These are phyloP conservation scores for Mucor mucedo DNA, from an alignment of 371 early-diverging fungal species.

Conservation along the genomic window DNA sequence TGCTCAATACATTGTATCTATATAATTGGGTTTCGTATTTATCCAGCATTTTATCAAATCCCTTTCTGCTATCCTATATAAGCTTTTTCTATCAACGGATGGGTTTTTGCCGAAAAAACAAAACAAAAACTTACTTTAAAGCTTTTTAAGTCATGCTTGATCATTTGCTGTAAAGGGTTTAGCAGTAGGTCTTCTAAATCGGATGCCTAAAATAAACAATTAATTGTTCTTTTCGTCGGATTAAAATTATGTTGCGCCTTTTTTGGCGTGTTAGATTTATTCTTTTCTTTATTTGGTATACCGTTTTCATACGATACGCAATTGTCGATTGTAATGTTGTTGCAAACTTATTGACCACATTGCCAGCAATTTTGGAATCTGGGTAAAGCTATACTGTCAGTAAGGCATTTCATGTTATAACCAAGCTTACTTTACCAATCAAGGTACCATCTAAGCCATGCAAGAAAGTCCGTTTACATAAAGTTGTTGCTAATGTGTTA, in stretches of 20 bases:
- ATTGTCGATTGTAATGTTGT: conserved; percentile 53
- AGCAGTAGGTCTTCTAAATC: conserved; percentile 60
- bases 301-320: conserved; percentile 56
- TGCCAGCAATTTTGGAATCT: conserved; percentile 46
- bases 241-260: background rate
- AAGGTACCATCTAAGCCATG: conserved; percentile 40
- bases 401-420: too few species aligned
- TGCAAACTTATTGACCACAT: conserved; percentile 45
- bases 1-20: conserved; percentile 61
- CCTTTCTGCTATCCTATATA: conserved; percentile 51
- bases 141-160: conserved; percentile 63
- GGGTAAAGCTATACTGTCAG: too few species aligned
- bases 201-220: conserved; percentile 37
- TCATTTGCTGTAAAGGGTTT: conserved; percentile 59
- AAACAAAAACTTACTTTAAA: conserved; percentile 42
- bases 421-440: conserved; percentile 29
- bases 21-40: conserved; percentile 69
- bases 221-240: conserved; percentile 17
- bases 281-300: conserved; percentile 38
- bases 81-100: background rate
- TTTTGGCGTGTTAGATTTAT: background rate
- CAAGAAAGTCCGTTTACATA: conserved; percentile 40
- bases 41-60: conserved; percentile 63
- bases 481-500: conserved; percentile 37
- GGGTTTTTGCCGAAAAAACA: background rate